Evolutionary conservation across 805 yeast species (phyloP), one percentile per base, ranked within the genome.

Genomic region (Saccharomycopsis sp.): DNA sequence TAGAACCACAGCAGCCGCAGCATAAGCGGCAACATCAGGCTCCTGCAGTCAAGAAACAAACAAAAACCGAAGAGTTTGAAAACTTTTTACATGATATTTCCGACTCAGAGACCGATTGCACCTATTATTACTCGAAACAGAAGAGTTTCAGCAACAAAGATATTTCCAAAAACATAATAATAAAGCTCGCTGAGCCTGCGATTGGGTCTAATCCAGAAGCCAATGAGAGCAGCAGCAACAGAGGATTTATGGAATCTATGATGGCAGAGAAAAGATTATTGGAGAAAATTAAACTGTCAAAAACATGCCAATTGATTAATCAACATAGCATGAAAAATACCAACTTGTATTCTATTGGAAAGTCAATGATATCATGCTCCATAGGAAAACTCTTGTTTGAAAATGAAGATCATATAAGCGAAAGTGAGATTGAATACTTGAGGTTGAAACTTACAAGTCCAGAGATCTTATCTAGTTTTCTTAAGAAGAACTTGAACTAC

Each of bases 371-470:
- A 5, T 17, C 22, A 17, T 17, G 22, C 22, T 44, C 49, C 19
- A 44, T 44, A 17, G 22, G 22, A 7, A n/a, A 44, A 44, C 3
- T 44, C 12, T 44, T 44, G 12, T 44, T 44, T 44, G 22, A 44
- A 44, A 44, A 44, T 44, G 49, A 44, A 17, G 22, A 19, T 44
- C 17, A 29, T 52, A 52, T 52, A 9, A 52, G 38, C 15, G 25
- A 23, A 24, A 78, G 81, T 3, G 84, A 89, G 1, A 73, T 82
- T 53, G 80, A 77, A 47, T 82, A 82, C 62, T 67, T 83, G 19
- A 69, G 77, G 22, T 70, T 70, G 3, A 75, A 83, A 70, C 60
- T 86, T 61, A 71, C 70, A 70, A 62, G 74, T 52, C 70, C 69
- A 62, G 73, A 75, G 57, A 67, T 69, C 2, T 50, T 73, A 12